Base-by-base conservation (phyloP, 441 rosid species). In the Raphanus hybrid region DNA sequence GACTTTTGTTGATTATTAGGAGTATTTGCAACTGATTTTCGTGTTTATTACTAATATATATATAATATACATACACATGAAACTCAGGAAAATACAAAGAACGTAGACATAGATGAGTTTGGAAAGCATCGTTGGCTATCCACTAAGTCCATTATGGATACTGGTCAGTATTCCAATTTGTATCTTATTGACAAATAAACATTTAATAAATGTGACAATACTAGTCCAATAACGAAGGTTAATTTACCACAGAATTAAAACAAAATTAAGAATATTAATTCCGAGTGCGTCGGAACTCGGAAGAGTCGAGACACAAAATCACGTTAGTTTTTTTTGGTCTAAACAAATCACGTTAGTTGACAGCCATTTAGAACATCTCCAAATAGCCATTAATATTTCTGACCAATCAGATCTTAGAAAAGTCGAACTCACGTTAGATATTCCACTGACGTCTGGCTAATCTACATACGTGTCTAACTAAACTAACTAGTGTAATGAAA, bases 341-440 rank as follows among this genome's bases (percentile, higher is more conserved):
- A 23, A 23, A 76, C 70, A 81, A 41, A 59, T 79, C 65, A 74
- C 58, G 85, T 73, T 85, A 48, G 57, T 63, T 65, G 64, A 26
- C 55, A 12, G 15, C 81, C 80, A 72, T 57, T n/a, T 73, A 64
- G 63, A 73, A 61, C 80, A 85, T 82, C 83, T 79, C 69, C 71
- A 71, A 77, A 34, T 26, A 76, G 16, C 84, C 71, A 71, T 41
- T 74, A 59, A 62, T 64, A 61, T 59, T 74, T 79, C 71, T 75
- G 69, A 76, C 75, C 69, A 71, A 64, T 74, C 23, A 73, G 75
- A 78, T 67, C 68, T 68, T 27, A 69, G 60, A 69, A 70, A 68
- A 60, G 73, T 69, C 60, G 75, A 64, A 70, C 75, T 85, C 70
- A 77, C 26, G 26, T 23, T 23, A 23, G 26, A 23, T 81, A 82